These are phyloP conservation scores for Aspergillus avenaceus DNA, from an alignment of 495 filamentous ascomycete species.

Conservation along the genomic window DNA sequence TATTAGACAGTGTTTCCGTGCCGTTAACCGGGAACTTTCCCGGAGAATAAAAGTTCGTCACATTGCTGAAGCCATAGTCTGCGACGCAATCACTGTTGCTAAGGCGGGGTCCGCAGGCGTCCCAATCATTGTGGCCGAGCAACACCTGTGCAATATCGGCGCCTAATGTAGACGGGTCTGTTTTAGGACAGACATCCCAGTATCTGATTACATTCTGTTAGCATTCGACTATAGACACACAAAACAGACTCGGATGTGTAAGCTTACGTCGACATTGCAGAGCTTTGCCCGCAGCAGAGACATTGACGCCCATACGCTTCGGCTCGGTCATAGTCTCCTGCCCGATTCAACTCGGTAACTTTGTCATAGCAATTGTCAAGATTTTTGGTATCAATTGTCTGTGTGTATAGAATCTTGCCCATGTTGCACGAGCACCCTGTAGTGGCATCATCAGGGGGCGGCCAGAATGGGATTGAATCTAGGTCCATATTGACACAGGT, in stretches of 20 bases:
- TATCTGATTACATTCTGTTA: conserved; percentile 6
- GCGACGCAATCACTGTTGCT: conserved; percentile 8
- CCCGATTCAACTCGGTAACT: neutral
- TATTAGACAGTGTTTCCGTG: conserved; percentile 13
- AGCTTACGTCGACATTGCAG: conserved; percentile 18
- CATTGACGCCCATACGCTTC: conserved; percentile 8
- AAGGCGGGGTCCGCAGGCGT: conserved; percentile 8
- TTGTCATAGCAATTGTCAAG: neutral
- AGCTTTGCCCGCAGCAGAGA: conserved; percentile 19
- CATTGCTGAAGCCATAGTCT: conserved; percentile 9
- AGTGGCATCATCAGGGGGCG: conserved; percentile 17
- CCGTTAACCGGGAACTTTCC: conserved; percentile 11
- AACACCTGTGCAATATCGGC: conserved; percentile 3
- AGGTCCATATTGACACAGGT: conserved; percentile 4
- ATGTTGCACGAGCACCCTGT: conserved; percentile 24
- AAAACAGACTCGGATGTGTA: too few species aligned
- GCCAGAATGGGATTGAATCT: conserved; percentile 19
- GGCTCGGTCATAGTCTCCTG: neutral
- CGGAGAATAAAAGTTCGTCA: conserved; percentile 8
- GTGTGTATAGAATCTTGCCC: conserved; percentile 8
- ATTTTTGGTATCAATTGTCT: neutral
- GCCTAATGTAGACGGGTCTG: conserved; percentile 8
- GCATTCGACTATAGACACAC: neutral
- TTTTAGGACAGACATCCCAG: conserved; percentile 19
- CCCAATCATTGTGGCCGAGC: conserved; percentile 4